These are phyloP conservation scores for Penstemon barbatus DNA, from an alignment of 257 asterid genomes.

Conservation along the genomic window DNA sequence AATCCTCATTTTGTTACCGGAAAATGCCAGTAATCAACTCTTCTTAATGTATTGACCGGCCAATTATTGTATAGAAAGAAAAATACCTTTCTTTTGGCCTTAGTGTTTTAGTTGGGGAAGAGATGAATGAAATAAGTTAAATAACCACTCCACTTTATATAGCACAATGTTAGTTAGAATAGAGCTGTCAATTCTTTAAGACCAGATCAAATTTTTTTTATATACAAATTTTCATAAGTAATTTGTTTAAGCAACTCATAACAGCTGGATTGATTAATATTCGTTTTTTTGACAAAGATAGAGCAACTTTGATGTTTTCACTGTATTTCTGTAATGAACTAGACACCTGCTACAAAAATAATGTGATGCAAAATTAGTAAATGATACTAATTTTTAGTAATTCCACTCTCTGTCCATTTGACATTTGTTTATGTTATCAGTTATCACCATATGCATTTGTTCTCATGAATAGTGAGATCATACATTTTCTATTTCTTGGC, in stretches of 20 bases:
- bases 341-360: constrained; percentile 1
- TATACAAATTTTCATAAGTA: background rate
- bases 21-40: background rate
- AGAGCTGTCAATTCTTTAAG: constrained; percentile 12
- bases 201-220: background rate
- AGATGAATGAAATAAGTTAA: constrained; percentile 2
- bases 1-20: background rate
- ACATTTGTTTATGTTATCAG: background rate
- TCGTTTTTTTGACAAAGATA: background rate
- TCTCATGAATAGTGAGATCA: too few species aligned
- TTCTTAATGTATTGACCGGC: background rate
- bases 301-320: background rate
- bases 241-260: background rate
- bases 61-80: background rate
- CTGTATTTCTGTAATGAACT: background rate
- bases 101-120: background rate
- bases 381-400: background rate
- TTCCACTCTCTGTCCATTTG: background rate
- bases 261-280: background rate
- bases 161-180: background rate
- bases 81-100: background rate
- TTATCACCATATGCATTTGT: too few species aligned
- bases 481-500: too few species aligned
- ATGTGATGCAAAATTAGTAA: background rate
- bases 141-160: constrained; percentile 25